phyloP scores from a whole-genome alignment of 108 stramenopile genomes.

The Fragilaria crotonensis region DNA sequence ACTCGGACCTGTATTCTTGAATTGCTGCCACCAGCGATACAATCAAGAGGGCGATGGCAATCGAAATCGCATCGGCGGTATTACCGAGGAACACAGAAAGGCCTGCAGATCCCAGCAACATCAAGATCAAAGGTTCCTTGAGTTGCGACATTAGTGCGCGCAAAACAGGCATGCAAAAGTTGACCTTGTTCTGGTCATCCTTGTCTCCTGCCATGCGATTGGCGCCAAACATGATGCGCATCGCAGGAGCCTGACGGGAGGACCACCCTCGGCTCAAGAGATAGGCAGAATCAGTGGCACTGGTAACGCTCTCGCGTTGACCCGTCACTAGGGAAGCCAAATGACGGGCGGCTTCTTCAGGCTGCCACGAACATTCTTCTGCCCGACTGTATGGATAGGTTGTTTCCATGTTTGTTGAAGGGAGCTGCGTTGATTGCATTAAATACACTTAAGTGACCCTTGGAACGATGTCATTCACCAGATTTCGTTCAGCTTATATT shows the following conservation, averaged over 20 bases:
- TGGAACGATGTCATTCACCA: no score
- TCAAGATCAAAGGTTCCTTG: constrained; percentile 92
- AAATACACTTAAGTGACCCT: no score
- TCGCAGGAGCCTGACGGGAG: constrained; percentile 20
- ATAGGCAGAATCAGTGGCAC: constrained; percentile 7
- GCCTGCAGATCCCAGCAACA: constrained; percentile 80
- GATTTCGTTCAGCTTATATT: no score
- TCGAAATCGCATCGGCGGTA: constrained; percentile 86
- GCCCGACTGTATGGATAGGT: constrained; percentile 71
- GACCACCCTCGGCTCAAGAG: constrained; percentile 70
- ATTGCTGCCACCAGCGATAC: constrained; percentile 90
- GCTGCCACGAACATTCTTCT: constrained; percentile 82
- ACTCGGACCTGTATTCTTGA: constrained; percentile 91
- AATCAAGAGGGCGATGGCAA: constrained; percentile 87
- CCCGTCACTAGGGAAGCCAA: constrained; percentile 32
- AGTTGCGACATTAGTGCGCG: constrained; percentile 70
- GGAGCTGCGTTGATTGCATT: no score
- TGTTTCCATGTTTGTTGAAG: no score
- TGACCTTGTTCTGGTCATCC: constrained; percentile 25
- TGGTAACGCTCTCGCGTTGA: constrained; percentile 2
- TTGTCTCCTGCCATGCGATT: constrained; percentile 50
- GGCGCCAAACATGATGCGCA: constrained; percentile 43
- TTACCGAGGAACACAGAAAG: constrained; percentile 82
- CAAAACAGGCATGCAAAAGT: constrained; percentile 34
- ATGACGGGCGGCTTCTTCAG: constrained; percentile 67